A percentile compares a stretch with the other conserved stretches of the same genome.
These are phyloP conservation scores for Kurtzmaniella natalensis DNA, from an alignment of 1,139 yeast genomes.

Conservation along the genomic window DNA sequence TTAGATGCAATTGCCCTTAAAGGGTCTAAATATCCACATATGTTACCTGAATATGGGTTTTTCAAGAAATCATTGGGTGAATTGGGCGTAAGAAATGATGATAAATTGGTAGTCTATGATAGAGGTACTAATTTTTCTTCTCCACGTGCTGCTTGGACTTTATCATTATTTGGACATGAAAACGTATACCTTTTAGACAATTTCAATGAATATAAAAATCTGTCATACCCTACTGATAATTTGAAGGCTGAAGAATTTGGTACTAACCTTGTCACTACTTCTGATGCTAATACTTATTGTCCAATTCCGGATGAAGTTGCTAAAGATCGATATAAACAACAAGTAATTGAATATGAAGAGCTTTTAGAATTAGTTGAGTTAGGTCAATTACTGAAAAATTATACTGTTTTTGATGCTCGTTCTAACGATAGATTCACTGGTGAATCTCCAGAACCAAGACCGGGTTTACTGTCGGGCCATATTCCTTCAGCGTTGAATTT, in stretches of 20 bases:
- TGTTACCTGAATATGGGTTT: conserved; percentile 63
- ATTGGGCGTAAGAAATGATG: conserved; percentile 44
- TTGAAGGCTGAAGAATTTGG: conserved; percentile 14
- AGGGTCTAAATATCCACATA: conserved; percentile 72
- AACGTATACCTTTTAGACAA: conserved; percentile 67
- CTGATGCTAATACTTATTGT: conserved; percentile 13
- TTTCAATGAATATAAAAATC: conserved; percentile 46
- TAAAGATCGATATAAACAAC: conserved; percentile 31
- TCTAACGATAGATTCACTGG: conserved; percentile 74
- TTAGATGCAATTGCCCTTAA: conserved; percentile 64
- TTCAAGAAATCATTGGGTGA: conserved; percentile 53
- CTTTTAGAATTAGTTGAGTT: conserved; percentile 50
- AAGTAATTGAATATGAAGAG: conserved; percentile 63
- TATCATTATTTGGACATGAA: conserved; percentile 71
- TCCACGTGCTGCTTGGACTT: conserved; percentile 91
- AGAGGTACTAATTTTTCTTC: conserved; percentile 78
- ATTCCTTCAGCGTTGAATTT: conserved; percentile 75
- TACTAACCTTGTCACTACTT: conserved; percentile 9
- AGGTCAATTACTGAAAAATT: conserved; percentile 44
- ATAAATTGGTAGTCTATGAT: conserved; percentile 79
- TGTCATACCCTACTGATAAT: conserved; percentile 23
- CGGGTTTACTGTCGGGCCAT: conserved; percentile 86
- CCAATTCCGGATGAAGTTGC: conserved; percentile 21
- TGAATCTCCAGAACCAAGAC: conserved; percentile 78
- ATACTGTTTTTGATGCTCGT: conserved; percentile 75